Evolutionary conservation across 495 filamentous ascomycete genomes (phyloP), one percentile per base, ranked within the genome.

Genomic region (Aspergillus heteromorphus): DNA sequence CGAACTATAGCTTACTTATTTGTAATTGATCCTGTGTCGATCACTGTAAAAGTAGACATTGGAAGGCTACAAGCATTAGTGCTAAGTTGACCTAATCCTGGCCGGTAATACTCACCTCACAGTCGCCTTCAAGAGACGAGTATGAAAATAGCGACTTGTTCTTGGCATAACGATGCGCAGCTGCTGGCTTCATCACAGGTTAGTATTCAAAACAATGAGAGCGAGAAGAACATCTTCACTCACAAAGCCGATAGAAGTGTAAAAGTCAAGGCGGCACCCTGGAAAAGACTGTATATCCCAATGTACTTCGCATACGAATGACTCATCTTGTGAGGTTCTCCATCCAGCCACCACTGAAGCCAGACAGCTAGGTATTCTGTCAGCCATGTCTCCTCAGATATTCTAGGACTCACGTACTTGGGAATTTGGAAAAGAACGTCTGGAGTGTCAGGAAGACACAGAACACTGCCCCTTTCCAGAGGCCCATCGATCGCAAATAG

Each of bases 71-170:
- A 43, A 23, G 17, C 17, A 19, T 43, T 13, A 43, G 40, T 42
- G 19, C n/a, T 21, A 7, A 42, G 16, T 18, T 18, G 16, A 6
- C 40, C n/a, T n/a, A 18, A 42, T 9, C 19, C n/a, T 21, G 19
- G 40, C 6, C 3, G 4, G 1, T 42, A 42, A 3, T 1, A 43
- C 40, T 20, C 6, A 43, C 40, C 20, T 13, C 17, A 43, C 20
- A 1, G 40, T 23, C 9, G 40, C 40, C 20, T 43, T 43, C 20
- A 43, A 43, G 40, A 43, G 40, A 20, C 17, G 40, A 21, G 16
- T 23, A 43, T 43, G 40, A 43, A 43, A 43, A 43, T 43, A 43
- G 13, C 40, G 40, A 43, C 40, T 43, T 23, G 40, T 43, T 21
- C 16, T 43, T 20, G 40, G 40, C 40, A 43, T 43, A 17, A 43